These are phyloP conservation scores for Rosellinia necatrix DNA, from an alignment of 2,329 filamentous ascomycete genomes.

Conservation along the genomic window DNA sequence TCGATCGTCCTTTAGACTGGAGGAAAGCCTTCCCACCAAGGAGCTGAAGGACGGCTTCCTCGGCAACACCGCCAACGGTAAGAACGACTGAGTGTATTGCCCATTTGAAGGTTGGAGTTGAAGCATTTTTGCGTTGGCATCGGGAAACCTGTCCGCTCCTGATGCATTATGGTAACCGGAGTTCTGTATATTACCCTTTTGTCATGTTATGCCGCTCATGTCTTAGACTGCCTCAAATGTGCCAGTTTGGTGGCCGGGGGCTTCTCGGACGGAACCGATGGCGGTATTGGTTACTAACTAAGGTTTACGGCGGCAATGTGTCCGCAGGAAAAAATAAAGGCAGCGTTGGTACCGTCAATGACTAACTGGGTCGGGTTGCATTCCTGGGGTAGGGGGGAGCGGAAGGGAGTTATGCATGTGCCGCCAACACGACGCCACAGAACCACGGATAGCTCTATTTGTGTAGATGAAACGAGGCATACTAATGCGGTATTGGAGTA, in stretches of 20 bases:
- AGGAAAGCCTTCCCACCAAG: constrained; percentile 56
- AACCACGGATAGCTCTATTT: constrained; percentile 4
- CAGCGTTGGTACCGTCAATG: constrained; percentile 1
- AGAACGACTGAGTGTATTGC: constrained; percentile 50
- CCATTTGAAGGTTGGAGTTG: constrained; percentile 7
- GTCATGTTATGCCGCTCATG: constrained; percentile 32
- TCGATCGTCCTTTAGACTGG: constrained; percentile 65
- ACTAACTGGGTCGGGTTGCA: neutral
- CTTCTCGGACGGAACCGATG: constrained; percentile 13
- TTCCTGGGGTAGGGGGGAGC: neutral
- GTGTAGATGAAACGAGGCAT: constrained; percentile 20
- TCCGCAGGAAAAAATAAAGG: constrained; percentile 3
- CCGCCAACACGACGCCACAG: no score
- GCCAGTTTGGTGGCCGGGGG: constrained; percentile 13
- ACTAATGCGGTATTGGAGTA: constrained; percentile 2
- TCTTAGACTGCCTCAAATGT: constrained; percentile 16
- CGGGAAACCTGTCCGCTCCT: constrained; percentile 28
- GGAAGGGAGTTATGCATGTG: neutral
- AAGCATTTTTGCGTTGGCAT: constrained; percentile 13
- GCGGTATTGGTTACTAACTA: constrained; percentile 26
- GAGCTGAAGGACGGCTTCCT: constrained; percentile 69
- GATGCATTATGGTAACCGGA: constrained; percentile 31
- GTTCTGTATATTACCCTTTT: constrained; percentile 40
- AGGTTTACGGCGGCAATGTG: constrained; percentile 16
- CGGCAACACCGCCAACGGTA: constrained; percentile 55